These are phyloP conservation scores for Calonectria leucothoes DNA, from an alignment of 2,329 filamentous ascomycete species.

Conservation along the genomic window DNA sequence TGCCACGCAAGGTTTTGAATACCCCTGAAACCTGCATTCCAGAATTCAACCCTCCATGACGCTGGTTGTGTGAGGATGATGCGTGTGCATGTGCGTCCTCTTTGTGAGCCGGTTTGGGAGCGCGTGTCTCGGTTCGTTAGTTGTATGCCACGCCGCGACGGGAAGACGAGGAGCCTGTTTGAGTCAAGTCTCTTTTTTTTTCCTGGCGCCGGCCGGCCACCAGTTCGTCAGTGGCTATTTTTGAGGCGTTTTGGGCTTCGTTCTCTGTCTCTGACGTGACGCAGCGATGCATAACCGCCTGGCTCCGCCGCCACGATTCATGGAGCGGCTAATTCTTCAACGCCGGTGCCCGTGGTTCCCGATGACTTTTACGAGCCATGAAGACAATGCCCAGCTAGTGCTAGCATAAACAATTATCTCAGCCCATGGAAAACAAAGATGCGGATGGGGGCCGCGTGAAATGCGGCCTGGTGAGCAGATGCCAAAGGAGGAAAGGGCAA, in stretches of 20 bases:
- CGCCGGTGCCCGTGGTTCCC: background rate
- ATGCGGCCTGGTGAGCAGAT: conserved; percentile 3
- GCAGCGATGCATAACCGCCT: background rate
- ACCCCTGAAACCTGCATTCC: conserved; percentile 28
- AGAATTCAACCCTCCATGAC: conserved; percentile 3
- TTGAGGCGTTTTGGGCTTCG: background rate
- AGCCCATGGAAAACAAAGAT: background rate
- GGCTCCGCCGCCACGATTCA: conserved; percentile 11
- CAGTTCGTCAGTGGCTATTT: conserved; percentile 3
- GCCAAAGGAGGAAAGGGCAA: conserved; percentile 1
- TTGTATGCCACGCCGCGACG: too few relatives aligned
- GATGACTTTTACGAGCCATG: background rate
- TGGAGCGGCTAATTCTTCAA: conserved; percentile 4
- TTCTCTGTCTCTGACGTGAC: background rate
- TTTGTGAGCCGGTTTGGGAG: background rate
- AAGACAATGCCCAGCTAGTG: background rate
- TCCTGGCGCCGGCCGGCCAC: conserved; percentile 1
- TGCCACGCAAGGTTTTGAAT: background rate
- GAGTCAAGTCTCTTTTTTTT: background rate
- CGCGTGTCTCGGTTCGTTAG: conserved; percentile 16
- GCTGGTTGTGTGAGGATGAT: background rate
- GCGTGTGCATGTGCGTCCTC: background rate
- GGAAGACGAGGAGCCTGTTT: background rate
- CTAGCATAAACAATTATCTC: background rate
- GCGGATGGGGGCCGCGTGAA: background rate